phyloP scores from a whole-genome alignment of 2,329 filamentous ascomycete genomes.

The Arthrobotrys megalospora region DNA sequence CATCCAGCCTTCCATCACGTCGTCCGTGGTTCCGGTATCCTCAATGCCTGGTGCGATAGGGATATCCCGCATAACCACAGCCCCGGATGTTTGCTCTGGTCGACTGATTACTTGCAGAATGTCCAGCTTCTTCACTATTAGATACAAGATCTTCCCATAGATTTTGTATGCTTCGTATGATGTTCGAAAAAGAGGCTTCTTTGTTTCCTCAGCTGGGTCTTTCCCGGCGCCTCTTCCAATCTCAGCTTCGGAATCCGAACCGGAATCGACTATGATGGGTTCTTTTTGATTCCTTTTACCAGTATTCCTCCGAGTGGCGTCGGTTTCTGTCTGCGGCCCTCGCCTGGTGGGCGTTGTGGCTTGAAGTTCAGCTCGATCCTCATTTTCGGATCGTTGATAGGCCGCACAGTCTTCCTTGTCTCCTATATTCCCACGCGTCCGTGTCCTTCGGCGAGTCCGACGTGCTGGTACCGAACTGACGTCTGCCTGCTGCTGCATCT shows the following conservation, averaged over 20 bases:
- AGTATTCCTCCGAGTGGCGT: constrained; percentile 50
- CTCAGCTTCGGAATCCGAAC: constrained; percentile 49
- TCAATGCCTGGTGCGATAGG: constrained; percentile 49
- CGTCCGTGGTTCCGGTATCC: constrained; percentile 62
- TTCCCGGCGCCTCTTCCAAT: constrained; percentile 18
- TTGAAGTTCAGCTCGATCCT: constrained; percentile 54
- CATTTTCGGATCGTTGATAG: constrained; percentile 38
- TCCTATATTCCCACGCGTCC: constrained; percentile 36
- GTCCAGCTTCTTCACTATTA: constrained; percentile 77
- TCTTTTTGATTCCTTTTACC: constrained; percentile 23
- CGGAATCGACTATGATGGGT: constrained; percentile 45
- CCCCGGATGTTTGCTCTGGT: constrained; percentile 62
- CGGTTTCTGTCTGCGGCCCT: constrained; percentile 31
- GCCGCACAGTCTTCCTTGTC: constrained; percentile 23
- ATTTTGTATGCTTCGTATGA: constrained; percentile 96
- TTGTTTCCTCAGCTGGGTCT: constrained; percentile 78
- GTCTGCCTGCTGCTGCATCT: constrained; percentile 28
- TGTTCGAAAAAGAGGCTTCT: constrained; percentile 88
- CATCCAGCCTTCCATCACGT: constrained; percentile 87
- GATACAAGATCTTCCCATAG: constrained; percentile 90
- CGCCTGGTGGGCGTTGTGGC: constrained; percentile 56
- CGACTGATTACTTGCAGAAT: constrained; percentile 17
- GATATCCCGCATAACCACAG: constrained; percentile 60
- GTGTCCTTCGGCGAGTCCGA: constrained; percentile 53
- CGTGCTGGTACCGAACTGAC: constrained; percentile 45